These are phyloP conservation scores for Starmerella sp. DNA, from an alignment of 805 yeast species.

Conservation along the genomic window DNA sequence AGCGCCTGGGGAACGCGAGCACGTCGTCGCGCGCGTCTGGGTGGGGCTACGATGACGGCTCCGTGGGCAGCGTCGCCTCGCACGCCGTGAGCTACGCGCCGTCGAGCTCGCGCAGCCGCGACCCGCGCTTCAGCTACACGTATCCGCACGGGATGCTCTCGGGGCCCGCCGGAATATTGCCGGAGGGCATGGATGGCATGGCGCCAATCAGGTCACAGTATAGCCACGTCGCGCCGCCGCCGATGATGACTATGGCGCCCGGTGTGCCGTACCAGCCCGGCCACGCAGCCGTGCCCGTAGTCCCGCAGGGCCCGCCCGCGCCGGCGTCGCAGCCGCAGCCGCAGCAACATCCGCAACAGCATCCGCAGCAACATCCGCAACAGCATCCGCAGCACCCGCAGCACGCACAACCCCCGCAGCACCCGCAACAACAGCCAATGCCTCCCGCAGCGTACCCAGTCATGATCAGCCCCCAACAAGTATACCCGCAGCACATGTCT, in stretches of 20 bases:
- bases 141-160: not conserved
- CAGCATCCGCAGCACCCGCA: not conserved
- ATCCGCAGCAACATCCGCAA: not conserved
- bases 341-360: not conserved
- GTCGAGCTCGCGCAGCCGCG: not conserved
- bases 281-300: not conserved
- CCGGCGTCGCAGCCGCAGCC: not conserved
- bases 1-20: not conserved
- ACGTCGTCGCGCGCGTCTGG: not conserved
- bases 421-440: not conserved
- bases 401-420: not conserved
- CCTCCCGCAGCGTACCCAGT: not conserved
- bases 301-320: not conserved
- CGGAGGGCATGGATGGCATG: not conserved
- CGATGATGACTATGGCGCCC: not conserved
- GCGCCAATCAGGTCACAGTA: not conserved
- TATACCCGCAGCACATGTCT: not conserved
- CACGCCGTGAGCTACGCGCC: not conserved
- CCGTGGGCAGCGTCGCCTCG: not conserved
- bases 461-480: slow-evolving; percentile 1
- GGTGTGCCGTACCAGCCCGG: not conserved
- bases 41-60: not conserved
- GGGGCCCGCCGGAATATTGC: not conserved
- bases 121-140: slow-evolving; percentile 5
- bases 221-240: not conserved